Evolutionary conservation across 306 rosid species (phyloP), one percentile per base, ranked within the genome.

Genomic region (Bauhinia variegata): DNA sequence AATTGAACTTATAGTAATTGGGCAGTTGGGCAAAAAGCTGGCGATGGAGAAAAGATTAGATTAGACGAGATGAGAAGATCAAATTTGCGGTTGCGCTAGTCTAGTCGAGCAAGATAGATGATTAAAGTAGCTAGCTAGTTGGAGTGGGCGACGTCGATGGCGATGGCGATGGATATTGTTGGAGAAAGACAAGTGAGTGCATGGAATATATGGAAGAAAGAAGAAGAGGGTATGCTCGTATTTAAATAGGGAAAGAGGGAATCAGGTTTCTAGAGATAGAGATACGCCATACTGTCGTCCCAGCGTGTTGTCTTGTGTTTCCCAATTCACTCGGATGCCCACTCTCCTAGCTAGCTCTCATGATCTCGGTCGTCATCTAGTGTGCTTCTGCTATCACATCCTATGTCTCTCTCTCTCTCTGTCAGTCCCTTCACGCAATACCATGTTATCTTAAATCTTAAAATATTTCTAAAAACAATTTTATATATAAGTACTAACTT

Each of bases 131-230:
- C 54, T 49, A 53, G 43, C 65, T 19, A 11, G 64, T 34, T 60
- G 65, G 28, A 32, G 74, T 32, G 28, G 28, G 28, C 2, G 28
- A 23, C 2, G n/a, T n/a, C n/a, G 28, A 23, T 23, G 28, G 28
- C 2, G 28, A 23, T 23, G 28, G 28, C n/a, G n/a, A n/a, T n/a
- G n/a, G 28, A 23, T 23, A 23, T 23, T 23, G 28, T 23, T 23
- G 47, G 71, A 34, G 60, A 70, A 58, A 75, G 52, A 77, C 72
- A 78, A 78, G 65, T 80, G 93, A n/a, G n/a, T n/a, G n/a, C n/a
- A n/a, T n/a, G n/a, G n/a, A n/a, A n/a, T n/a, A n/a, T 87, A 75
- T 78, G 86, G 83, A 78, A 81, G 78, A 80, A 83, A 77, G n/a
- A 63, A 68, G 77, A 79, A n/a, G n/a, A 79, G 82, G 18, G 30